A percentile compares a stretch with the other conserved stretches of the same genome.
Conservation (phyloP, 2,329 filamentous ascomycete genomes). For the Colletotrichum higginsianum region DNA sequence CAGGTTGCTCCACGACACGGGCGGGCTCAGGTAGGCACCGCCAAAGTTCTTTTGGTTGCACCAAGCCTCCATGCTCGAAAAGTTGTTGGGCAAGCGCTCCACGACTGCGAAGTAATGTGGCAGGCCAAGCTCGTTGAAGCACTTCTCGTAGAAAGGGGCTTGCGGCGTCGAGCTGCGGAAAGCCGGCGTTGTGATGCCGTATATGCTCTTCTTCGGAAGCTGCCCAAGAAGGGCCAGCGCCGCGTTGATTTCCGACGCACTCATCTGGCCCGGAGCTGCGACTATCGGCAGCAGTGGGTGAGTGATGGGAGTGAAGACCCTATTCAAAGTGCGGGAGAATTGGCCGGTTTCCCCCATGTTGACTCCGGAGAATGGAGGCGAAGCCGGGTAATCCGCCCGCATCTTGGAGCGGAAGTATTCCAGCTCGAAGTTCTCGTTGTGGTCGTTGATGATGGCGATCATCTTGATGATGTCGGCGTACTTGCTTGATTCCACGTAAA, state of each 20-base stretch:
- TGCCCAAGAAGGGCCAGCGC: slow-evolving; percentile 85
- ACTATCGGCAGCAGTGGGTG: slow-evolving; percentile 88
- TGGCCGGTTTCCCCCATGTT: slow-evolving; percentile 93
- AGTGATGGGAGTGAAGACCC: slow-evolving; percentile 89
- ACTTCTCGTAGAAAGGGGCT: slow-evolving; percentile 89
- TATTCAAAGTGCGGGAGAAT: slow-evolving; percentile 86
- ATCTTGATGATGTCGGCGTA: slow-evolving; percentile 93
- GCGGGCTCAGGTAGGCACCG: slow-evolving; percentile 85
- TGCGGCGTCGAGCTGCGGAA: slow-evolving; percentile 77
- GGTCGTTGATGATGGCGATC: slow-evolving; percentile 86
- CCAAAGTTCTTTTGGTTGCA: slow-evolving; percentile 83
- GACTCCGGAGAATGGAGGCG: slow-evolving; percentile 83
- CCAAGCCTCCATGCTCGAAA: slow-evolving; percentile 78
- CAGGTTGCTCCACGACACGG: slow-evolving; percentile 73
- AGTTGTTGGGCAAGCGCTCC: slow-evolving; percentile 76
- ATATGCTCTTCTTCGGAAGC: slow-evolving; percentile 83
- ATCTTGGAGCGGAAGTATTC: slow-evolving; percentile 90
- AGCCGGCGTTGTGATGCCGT: slow-evolving; percentile 81
- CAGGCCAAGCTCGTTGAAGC: slow-evolving; percentile 86
- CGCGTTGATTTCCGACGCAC: slow-evolving; percentile 87
- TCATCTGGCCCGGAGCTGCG: slow-evolving; percentile 88
- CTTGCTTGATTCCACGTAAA: slow-evolving; percentile 79
- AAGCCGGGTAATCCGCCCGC: slow-evolving; percentile 76
- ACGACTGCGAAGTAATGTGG: slow-evolving; percentile 85
- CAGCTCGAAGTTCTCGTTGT: slow-evolving; percentile 90